Conservation (phyloP, 495 filamentous ascomycete genomes). For the Trichoderma gamsii region DNA sequence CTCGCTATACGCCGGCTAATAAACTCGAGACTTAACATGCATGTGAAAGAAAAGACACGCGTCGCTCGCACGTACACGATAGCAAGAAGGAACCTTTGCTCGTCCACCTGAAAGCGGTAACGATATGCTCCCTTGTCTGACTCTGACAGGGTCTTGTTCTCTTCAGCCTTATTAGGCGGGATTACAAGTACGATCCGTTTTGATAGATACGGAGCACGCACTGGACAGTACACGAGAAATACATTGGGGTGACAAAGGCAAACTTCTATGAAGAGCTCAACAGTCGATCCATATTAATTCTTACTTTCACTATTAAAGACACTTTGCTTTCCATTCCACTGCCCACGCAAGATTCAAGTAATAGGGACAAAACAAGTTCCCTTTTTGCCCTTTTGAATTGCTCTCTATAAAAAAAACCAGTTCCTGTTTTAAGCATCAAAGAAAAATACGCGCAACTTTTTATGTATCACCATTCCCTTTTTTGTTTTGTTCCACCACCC, state of each 20-base stretch:
- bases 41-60: background rate
- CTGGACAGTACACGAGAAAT: too few relatives aligned
- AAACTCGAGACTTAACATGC: background rate
- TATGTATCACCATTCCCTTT: conserved; percentile 4
- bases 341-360: background rate
- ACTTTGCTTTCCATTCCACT: background rate
- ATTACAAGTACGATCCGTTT: background rate
- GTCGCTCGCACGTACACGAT: conserved; percentile 5
- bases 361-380: conserved; percentile 1
- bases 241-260: too few relatives aligned
- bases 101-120: background rate
- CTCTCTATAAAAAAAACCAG: conserved; percentile 22
- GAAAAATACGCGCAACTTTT: background rate
- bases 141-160: background rate
- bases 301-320: too few relatives aligned
- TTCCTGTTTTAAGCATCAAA: background rate
- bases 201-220: too few relatives aligned
- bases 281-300: too few relatives aligned
- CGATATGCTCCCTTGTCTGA: background rate
- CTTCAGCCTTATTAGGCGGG: background rate
- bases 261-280: too few relatives aligned
- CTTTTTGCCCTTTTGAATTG: background rate
- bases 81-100: background rate
- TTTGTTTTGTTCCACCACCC: conserved; percentile 12
- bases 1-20: background rate